These are phyloP conservation scores for Solanum medicagineum DNA, from an alignment of 257 asterid genomes.

Conservation along the genomic window DNA sequence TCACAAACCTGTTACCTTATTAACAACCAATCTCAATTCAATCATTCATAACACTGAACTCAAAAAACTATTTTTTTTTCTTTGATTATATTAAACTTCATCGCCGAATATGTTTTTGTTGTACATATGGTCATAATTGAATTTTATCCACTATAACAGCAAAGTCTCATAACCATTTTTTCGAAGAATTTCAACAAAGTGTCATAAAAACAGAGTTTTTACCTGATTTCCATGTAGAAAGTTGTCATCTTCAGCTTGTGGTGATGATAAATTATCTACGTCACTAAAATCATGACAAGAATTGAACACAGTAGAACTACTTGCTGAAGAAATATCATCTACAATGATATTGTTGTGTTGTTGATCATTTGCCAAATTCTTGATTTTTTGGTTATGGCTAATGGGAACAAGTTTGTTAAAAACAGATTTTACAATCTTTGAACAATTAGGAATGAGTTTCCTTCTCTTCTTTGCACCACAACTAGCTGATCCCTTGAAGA, in stretches of 20 bases:
- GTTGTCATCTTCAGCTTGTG: neutral
- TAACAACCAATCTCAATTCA: neutral
- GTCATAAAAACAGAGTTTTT: neutral
- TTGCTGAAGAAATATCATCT: constrained; percentile 23
- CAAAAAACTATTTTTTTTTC: neutral
- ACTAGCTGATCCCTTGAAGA: constrained; percentile 15
- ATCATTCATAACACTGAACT: neutral
- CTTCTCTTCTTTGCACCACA: constrained; percentile 18
- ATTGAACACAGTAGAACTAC: constrained; percentile 17
- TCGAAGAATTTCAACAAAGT: neutral
- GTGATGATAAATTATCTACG: neutral
- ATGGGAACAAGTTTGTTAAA: constrained; percentile 14
- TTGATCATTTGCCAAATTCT: neutral
- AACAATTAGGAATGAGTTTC: constrained; percentile 24
- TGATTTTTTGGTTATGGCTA: constrained; percentile 1
- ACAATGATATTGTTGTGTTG: neutral
- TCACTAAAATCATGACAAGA: constrained; percentile 33
- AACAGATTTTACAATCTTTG: constrained; percentile 21
- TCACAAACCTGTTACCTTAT: constrained; percentile 32
- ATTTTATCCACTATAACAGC: neutral
- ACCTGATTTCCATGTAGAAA: constrained; percentile 18
- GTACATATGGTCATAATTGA: neutral
- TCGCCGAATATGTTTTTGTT: neutral
- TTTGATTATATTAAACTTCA: neutral
- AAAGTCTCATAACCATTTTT: neutral